Evolutionary conservation across 2,329 filamentous ascomycete genomes (phyloP), one percentile per base, ranked within the genome.

Genomic region (Xylariaceae sp.): DNA sequence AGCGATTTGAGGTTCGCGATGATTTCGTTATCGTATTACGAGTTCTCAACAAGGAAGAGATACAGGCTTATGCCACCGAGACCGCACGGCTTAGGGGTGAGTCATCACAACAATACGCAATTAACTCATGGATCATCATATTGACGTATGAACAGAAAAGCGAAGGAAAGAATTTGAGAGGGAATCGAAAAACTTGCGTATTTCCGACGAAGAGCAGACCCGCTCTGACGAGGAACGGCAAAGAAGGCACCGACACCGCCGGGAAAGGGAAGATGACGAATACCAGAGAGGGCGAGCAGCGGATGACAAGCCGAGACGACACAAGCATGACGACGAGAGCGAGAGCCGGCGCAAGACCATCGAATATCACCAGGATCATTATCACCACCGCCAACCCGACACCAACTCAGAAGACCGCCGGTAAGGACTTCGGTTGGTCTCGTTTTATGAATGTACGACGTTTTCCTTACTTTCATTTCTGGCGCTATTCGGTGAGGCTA

Each of bases 11-110:
- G 71, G 88, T 95, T 63, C 83, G 91, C n/a, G 83, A 91, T 55
- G 91, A 96, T 66, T 95, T 91, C 70, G 91, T 97, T 55, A 96
- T 96, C 69, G 91, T 96, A 2, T 77, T 97, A 52, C 80, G 92
- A 52, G 92, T 96, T 7, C 71, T 97, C 67, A 88, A 84, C 45
- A 89, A 88, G 70, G 89, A 95, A 62, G 91, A 97, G 66, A 95
- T 97, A 52, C 87, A 95, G 70, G 85, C 84, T 32, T 91, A 95
- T 67, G 90, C 91, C 12, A 81, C 85, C 58, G 87, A 86, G 46
- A 96, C 92, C 9, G 84, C 86, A 60, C 83, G 89, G 66, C 82
- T 96, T 57, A 81, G 91, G 82, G 88, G 87, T 89, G 76, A 66
- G 80, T 70, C 15, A 48, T 13, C 6, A 32, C 2, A 8, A 41